Evolutionary conservation across 768 basidiomycete genomes (phyloP).

Genomic region (Mycena crocata): DNA sequence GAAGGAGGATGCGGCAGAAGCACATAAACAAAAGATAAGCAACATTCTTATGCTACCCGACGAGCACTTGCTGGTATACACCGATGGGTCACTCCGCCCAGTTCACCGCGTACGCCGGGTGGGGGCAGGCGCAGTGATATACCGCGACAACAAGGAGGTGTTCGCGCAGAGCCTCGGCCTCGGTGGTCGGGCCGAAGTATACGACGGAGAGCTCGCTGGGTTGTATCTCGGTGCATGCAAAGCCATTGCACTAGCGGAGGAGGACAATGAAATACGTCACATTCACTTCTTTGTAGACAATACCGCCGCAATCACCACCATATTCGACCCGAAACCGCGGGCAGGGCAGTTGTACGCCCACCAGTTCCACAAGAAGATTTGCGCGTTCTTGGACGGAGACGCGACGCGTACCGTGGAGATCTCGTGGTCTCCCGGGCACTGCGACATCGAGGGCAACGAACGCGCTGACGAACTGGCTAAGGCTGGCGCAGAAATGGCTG

Average conservation of each 20-base stretch:
- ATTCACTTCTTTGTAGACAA: background rate
- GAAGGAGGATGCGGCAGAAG: constrained; percentile 25
- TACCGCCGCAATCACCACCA: background rate
- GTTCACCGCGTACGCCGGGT: constrained; percentile 8
- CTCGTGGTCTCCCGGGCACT: constrained; percentile 39
- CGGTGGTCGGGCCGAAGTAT: constrained; percentile 14
- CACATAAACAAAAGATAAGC: constrained; percentile 16
- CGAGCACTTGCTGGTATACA: constrained; percentile 17
- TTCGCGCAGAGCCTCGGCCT: constrained; percentile 1
- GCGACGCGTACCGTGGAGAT: constrained; percentile 13
- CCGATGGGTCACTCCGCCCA: constrained; percentile 12
- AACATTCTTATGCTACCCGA: background rate
- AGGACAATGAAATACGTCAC: background rate
- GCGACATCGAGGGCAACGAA: constrained; percentile 36
- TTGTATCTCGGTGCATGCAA: constrained; percentile 6
- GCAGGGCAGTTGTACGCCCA: constrained; percentile 28
- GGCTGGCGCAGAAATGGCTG: constrained; percentile 22
- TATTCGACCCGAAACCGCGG: constrained; percentile 5
- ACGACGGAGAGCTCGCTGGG: constrained; percentile 14
- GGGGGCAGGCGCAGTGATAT: constrained; percentile 16
- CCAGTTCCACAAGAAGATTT: constrained; percentile 30
- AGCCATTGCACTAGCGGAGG: background rate
- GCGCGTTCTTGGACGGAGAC: constrained; percentile 24
- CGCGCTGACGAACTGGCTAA: constrained; percentile 40
- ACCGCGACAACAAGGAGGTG: background rate